Conservation (phyloP, 192 early-diverging fungal species). For the Diversispora epigaea region DNA sequence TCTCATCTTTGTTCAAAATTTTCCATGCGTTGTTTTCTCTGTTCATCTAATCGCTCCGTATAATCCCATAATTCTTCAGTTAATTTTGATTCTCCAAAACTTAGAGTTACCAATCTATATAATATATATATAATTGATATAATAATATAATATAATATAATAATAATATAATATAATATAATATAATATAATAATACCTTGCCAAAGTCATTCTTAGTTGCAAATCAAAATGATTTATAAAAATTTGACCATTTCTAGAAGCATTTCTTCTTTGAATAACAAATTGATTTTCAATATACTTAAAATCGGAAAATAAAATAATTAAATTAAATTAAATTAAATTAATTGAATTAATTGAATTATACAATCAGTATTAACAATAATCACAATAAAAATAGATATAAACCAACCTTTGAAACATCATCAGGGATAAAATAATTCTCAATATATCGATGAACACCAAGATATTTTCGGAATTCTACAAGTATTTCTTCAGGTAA, state of each 20-base stretch:
- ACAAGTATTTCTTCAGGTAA: conserved; percentile 49
- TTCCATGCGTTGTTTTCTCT: conserved; percentile 12
- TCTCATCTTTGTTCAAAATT: too few species aligned
- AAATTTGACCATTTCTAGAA: background rate
- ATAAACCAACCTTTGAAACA: conserved; percentile 54
- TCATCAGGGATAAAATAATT: conserved; percentile 58
- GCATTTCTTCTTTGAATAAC: conserved; percentile 42
- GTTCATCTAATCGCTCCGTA: conserved; percentile 38
- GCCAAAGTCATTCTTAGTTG: conserved; percentile 42
- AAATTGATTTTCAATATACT: conserved; percentile 45
- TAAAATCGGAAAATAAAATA: background rate
- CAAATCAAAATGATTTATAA: conserved; percentile 44
- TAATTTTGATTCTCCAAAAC: conserved; percentile 41
- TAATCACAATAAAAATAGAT: background rate
- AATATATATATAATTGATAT: background rate
- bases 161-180: background rate
- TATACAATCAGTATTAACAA: conserved; percentile 4
- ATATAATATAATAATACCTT: conserved; percentile 32
- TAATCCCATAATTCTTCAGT: conserved; percentile 42
- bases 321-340: background rate
- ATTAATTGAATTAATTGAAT: background rate
- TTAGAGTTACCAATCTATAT: conserved; percentile 40
- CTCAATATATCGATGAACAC: conserved; percentile 47
- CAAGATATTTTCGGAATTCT: conserved; percentile 60
- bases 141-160: background rate